These are phyloP conservation scores for Psidium friedrichsthalianum DNA, from an alignment of 345 rosid species.

Conservation along the genomic window DNA sequence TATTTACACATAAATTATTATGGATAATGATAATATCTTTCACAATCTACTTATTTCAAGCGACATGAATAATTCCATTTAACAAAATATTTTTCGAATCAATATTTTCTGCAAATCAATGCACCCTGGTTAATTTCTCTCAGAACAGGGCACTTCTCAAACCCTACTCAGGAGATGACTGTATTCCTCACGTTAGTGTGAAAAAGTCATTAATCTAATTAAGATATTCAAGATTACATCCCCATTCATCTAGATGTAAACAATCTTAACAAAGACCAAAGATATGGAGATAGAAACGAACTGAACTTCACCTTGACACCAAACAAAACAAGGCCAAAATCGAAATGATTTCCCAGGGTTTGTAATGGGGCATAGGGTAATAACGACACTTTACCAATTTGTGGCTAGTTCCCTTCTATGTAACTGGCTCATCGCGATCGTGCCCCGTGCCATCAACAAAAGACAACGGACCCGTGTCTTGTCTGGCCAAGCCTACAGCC, in stretches of 20 bases:
- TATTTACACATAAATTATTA: too few relatives aligned
- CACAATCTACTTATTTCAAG: too few relatives aligned
- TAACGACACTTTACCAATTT: neutral
- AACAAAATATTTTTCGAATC: too few relatives aligned
- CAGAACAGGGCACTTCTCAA: neutral
- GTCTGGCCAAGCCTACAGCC: neutral
- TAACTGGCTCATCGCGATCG: constrained; percentile 26
- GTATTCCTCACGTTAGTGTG: neutral
- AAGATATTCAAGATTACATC: neutral
- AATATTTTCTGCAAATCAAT: too few relatives aligned
- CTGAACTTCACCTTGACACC: neutral
- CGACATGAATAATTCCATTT: too few relatives aligned
- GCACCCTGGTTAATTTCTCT: neutral
- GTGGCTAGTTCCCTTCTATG: neutral
- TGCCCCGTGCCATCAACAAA: neutral
- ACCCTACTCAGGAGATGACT: neutral
- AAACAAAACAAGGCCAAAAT: neutral
- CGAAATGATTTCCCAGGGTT: neutral
- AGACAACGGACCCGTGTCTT: neutral
- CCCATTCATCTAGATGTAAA: neutral
- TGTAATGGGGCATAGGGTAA: neutral
- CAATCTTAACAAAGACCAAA: neutral
- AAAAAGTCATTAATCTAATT: neutral
- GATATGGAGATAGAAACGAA: neutral
- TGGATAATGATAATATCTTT: too few relatives aligned